Evolutionary conservation across 768 basidiomycete species (phyloP), one percentile per base, ranked within the genome.

Genomic region (Sporobolomyces roseus): DNA sequence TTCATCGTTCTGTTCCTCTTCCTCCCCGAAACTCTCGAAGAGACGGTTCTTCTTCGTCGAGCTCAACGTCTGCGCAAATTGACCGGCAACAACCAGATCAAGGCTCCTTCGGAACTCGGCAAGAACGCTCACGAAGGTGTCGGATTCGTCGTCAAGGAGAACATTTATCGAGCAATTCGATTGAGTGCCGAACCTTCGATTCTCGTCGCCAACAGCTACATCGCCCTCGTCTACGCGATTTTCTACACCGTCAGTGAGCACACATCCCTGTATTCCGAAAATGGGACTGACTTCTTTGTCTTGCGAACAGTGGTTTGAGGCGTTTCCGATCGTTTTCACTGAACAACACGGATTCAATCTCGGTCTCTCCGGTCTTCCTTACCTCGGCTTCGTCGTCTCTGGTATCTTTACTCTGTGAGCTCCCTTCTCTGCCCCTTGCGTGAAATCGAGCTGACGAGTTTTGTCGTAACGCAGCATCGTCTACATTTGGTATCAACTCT

Each of bases 21-120:
- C 38, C 62, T 80, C 2, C 79, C 79, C 21, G 80, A 81, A 72
- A 80, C 79, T 4, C 74, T 75, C 17, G 73, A 76, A 25, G 49
- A 64, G 19, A 81, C 76, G 27, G 78, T 81, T 71, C 77, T 81
- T 43, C 66, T 75, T 50, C 74, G 77, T 9, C 79, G 80, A 27
- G 80, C 80, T 21, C 62, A 74, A 29, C 74, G 80, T 4, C 77
- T 81, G 4, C 78, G 80, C 36, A 77, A 77, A 50, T 64, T 79
- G 21, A 80, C 80, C 23, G 78, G 79, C 16, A 80, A 80, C 77
- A 25, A 66, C 19, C 48, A 74, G 9, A 69, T 79, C 54, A 61
- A 56, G 45, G 75, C 77, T 8, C 68, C 76, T 21, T 66, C 66
- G 43, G 79, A 80, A 68, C 61, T 78, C 45, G 75, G 77, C 7